phyloP scores from a whole-genome alignment of 2,329 filamentous ascomycete genomes.

The Colletotrichum viniferum region DNA sequence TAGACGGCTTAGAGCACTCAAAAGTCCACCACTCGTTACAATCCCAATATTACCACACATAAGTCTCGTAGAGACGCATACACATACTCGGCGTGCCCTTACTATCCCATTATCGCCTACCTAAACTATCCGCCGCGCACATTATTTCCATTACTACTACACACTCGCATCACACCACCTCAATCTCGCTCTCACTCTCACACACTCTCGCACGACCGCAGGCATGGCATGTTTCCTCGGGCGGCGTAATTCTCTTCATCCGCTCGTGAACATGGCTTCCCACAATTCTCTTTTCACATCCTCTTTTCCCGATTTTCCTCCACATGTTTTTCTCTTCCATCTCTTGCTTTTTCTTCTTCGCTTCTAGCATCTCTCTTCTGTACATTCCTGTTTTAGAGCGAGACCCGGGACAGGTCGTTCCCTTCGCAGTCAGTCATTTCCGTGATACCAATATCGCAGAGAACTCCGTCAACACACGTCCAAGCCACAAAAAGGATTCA shows the following conservation, averaged over 20 bases:
- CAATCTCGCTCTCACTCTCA: background rate
- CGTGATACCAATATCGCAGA: conserved; percentile 24
- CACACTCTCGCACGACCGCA: conserved; percentile 1
- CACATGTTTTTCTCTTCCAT: background rate
- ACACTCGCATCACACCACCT: background rate
- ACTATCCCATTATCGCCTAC: background rate
- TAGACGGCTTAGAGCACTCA: conserved; percentile 23
- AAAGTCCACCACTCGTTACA: conserved; percentile 21
- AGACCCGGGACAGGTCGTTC: conserved; percentile 25
- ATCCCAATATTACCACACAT: conserved; percentile 5
- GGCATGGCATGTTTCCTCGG: background rate
- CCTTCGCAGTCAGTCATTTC: conserved; percentile 23
- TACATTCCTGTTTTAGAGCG: conserved; percentile 21
- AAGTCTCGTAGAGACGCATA: background rate
- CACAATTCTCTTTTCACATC: background rate
- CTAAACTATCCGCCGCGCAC: background rate
- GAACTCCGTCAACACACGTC: background rate
- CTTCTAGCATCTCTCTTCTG: conserved; percentile 20
- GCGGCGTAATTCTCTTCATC: conserved; percentile 18
- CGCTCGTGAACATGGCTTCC: conserved; percentile 18
- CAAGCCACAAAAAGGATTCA: background rate
- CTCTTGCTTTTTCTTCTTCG: background rate
- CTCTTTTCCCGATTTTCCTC: background rate
- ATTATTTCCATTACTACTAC: background rate
- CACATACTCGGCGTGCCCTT: conserved; percentile 3